A percentile compares a stretch with the other conserved stretches of the same genome.
phyloP scores from a whole-genome alignment of 441 rosid species.

The Adansonia madagascariensis region DNA sequence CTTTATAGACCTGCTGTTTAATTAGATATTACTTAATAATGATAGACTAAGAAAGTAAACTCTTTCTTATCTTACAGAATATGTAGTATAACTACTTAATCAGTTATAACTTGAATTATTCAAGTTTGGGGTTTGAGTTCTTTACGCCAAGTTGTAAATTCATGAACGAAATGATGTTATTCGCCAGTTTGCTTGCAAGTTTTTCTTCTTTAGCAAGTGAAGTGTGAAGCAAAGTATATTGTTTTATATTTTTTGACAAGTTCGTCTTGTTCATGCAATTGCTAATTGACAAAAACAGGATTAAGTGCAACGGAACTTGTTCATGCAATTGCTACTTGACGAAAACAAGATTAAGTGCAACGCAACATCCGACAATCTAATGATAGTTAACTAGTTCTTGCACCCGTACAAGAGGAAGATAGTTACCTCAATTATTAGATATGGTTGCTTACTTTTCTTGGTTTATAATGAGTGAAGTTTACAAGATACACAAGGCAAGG shows the following conservation, averaged over 20 bases:
- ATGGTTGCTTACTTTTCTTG: constrained; percentile 8
- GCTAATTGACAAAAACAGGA: background rate
- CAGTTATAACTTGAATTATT: background rate
- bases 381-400: background rate
- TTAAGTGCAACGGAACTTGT: background rate
- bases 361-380: background rate
- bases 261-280: background rate
- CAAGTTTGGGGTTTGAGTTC: background rate
- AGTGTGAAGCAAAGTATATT: background rate
- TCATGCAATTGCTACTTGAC: background rate
- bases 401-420: background rate
- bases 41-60: background rate
- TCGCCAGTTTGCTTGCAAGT: background rate
- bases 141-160: background rate
- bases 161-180: background rate
- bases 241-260: background rate
- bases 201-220: background rate
- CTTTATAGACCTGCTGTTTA: background rate
- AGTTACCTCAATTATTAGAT: constrained; percentile 4
- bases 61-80: background rate
- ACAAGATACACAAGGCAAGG: background rate
- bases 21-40: background rate
- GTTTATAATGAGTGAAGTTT: background rate
- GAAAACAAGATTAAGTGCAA: background rate
- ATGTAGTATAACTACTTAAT: background rate